Percentiles rank a stretch among this genome's conserved stretches.
Evolutionary conservation across 257 asterid genomes (phyloP).

Genomic region (Vinca minor): DNA sequence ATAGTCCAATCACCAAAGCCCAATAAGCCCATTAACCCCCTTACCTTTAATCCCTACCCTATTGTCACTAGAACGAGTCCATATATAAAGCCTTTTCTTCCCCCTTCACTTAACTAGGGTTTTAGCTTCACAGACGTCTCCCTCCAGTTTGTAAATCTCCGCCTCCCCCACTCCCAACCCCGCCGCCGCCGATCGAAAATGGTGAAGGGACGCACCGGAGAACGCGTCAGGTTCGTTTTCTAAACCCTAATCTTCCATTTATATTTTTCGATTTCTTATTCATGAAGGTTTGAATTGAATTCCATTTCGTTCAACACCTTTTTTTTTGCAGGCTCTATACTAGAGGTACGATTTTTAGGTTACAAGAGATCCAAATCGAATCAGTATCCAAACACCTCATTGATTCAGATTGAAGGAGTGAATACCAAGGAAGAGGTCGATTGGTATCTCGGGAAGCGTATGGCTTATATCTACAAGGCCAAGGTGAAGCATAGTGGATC

Average conservation of each 20-base stretch:
- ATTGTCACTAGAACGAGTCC: no score
- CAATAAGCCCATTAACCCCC: not conserved
- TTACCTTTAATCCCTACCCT: no score
- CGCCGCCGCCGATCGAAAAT: constrained; percentile 23
- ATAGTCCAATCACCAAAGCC: no score
- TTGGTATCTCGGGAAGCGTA: constrained; percentile 74
- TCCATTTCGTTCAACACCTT: not conserved
- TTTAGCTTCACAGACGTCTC: constrained; percentile 8
- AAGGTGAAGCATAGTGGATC: constrained; percentile 76
- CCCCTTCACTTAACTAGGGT: constrained; percentile 15
- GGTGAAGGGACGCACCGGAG: constrained; percentile 73
- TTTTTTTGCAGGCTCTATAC: constrained; percentile 38
- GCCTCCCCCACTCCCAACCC: no score
- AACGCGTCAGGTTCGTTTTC: constrained; percentile 44
- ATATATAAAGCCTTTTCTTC: not conserved
- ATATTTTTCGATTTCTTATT: no score
- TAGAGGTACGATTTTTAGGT: constrained; percentile 53
- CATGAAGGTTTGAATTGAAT: no score
- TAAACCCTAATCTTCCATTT: not conserved
- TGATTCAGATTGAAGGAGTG: constrained; percentile 85
- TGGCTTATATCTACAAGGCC: constrained; percentile 91
- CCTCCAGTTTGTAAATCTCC: not conserved
- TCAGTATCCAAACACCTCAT: constrained; percentile 87
- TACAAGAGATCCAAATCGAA: constrained; percentile 89
- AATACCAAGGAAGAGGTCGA: constrained; percentile 83